phyloP scores from a whole-genome alignment of 306 rosid genomes.

The Inga leiocalycina region DNA sequence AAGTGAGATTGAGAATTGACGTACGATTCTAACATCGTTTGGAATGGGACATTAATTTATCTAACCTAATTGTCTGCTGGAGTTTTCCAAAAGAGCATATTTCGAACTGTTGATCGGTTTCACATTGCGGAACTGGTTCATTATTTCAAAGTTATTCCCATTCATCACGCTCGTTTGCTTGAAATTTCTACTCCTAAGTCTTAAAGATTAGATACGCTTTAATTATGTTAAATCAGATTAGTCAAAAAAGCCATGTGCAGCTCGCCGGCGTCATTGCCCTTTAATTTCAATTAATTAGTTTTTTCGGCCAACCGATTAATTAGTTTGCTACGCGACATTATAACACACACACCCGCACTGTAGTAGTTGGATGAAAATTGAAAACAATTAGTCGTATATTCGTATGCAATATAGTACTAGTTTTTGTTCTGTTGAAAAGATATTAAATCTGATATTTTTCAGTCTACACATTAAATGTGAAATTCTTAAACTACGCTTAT shows the following conservation, averaged over 20 bases:
- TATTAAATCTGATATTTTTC: neutral
- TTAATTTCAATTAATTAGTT: neutral
- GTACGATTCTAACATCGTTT: neutral
- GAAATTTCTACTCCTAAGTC: constrained; percentile 7
- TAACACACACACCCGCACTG: no score
- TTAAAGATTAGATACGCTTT: neutral
- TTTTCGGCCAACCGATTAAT: neutral
- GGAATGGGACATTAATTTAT: neutral
- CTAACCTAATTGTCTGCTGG: neutral
- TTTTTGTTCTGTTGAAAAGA: no score
- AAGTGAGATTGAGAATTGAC: neutral
- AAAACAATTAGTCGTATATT: neutral
- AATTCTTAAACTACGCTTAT: neutral
- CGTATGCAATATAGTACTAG: no score
- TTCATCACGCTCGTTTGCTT: neutral
- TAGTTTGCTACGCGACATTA: no score
- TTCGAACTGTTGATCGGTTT: constrained; percentile 13
- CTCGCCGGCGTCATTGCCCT: neutral
- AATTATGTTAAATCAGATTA: neutral
- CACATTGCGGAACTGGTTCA: constrained; percentile 18
- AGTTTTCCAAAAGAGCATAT: constrained; percentile 27
- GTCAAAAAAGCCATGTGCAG: neutral
- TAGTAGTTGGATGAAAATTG: no score
- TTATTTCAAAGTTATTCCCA: constrained; percentile 23
- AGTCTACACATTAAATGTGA: neutral